Evolutionary conservation across 2,329 filamentous ascomycete genomes (phyloP).

Genomic region (Aspergillus vadensis): DNA sequence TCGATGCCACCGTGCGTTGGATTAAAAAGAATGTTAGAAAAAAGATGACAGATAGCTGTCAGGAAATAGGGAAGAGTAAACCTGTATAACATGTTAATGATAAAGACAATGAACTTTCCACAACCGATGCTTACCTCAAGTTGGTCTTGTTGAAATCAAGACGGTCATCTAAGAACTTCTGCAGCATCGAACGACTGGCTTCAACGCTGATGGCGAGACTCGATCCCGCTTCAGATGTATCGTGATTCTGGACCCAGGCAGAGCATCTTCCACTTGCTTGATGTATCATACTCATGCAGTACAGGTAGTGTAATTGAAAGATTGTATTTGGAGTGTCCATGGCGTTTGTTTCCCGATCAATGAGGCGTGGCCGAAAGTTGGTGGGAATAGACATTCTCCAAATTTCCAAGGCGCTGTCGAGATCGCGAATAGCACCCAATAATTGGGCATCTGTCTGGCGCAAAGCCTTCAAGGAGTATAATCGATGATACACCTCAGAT

Average conservation of each 20-base stretch:
- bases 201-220: slow-evolving; percentile 14
- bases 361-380: neutral
- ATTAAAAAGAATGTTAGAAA: slow-evolving; percentile 15
- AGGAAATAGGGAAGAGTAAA: slow-evolving; percentile 14
- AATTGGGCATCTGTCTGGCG: slow-evolving; percentile 12
- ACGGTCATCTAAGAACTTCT: slow-evolving; percentile 1
- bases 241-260: slow-evolving; percentile 12
- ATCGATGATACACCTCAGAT: slow-evolving; percentile 11
- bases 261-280: slow-evolving; percentile 16
- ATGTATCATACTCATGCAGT: slow-evolving; percentile 18
- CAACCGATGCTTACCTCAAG: neutral
- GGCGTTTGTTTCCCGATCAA: neutral
- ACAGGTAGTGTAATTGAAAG: slow-evolving; percentile 16
- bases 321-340: neutral
- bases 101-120: neutral
- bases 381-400: slow-evolving; percentile 14
- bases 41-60: slow-evolving; percentile 10
- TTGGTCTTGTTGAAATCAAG: neutral
- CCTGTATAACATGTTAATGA: neutral
- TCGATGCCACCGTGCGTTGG: slow-evolving; percentile 5
- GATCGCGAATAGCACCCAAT: slow-evolving; percentile 10
- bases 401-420: slow-evolving; percentile 10
- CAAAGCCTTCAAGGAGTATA: slow-evolving; percentile 7
- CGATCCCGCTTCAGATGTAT: slow-evolving; percentile 9
- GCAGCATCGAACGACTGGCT: slow-evolving; percentile 15